Evolutionary conservation across 345 rosid species (phyloP).

Genomic region (Eucalyptus curtisii): DNA sequence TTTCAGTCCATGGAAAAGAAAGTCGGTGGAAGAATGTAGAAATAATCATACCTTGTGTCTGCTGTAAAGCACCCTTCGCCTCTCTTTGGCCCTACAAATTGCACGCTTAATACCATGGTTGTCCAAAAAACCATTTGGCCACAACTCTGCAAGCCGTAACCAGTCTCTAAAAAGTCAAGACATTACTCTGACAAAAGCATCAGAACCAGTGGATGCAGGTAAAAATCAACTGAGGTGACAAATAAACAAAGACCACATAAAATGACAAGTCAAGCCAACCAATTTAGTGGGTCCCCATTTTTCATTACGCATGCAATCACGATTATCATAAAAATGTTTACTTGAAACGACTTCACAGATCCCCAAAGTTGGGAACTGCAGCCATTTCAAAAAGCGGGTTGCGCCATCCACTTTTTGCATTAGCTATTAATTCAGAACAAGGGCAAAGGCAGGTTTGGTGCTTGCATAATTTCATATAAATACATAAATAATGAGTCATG

Average conservation of each 20-base stretch:
- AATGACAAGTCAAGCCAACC: neutral
- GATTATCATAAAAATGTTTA: neutral
- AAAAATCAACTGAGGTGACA: neutral
- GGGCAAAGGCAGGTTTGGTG: neutral
- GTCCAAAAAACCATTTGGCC: conserved; percentile 87
- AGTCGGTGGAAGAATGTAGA: neutral
- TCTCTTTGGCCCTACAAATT: conserved; percentile 79
- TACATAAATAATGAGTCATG: too few species aligned
- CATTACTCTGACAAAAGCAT: neutral
- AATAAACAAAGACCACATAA: neutral
- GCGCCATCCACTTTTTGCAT: neutral
- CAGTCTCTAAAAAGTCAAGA: conserved; percentile 4
- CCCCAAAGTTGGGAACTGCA: neutral
- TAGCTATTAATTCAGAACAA: neutral
- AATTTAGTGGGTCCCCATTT: neutral
- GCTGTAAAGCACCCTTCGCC: conserved; percentile 30
- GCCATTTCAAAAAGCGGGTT: neutral
- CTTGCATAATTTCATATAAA: neutral
- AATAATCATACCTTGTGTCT: conserved; percentile 25
- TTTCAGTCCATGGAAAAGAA: neutral
- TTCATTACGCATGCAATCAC: neutral
- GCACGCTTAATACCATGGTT: conserved; percentile 82
- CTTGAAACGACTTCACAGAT: neutral
- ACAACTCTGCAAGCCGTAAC: conserved; percentile 66
- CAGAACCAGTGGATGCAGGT: neutral